Evolutionary conservation across 2,329 filamentous ascomycete genomes (phyloP).

Genomic region (Penicillium oxalicum): DNA sequence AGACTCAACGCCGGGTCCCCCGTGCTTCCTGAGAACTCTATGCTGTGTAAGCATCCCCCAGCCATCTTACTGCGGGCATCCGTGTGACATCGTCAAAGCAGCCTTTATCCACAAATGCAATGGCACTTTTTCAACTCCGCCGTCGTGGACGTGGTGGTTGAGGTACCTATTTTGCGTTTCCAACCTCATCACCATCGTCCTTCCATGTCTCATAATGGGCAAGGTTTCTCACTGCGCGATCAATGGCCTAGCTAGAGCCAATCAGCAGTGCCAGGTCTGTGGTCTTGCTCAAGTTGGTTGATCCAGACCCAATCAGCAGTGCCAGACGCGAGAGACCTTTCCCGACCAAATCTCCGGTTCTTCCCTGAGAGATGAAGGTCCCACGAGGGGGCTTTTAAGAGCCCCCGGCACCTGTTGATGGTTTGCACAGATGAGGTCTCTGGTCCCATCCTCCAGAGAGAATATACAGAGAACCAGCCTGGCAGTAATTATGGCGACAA

Average conservation of each 20-base stretch:
- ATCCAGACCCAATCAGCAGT: slow-evolving; percentile 2
- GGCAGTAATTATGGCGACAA: too few relatives aligned
- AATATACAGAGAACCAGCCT: too few relatives aligned
- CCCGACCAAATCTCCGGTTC: slow-evolving; percentile 6
- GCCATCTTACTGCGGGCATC: slow-evolving; percentile 4
- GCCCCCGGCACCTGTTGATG: not conserved
- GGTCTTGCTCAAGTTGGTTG: slow-evolving; percentile 1
- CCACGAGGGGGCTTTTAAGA: slow-evolving; percentile 2
- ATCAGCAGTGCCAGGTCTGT: slow-evolving; percentile 1
- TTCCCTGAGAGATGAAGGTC: slow-evolving; percentile 1
- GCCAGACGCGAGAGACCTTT: not conserved
- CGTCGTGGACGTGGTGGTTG: too few relatives aligned
- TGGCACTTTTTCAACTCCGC: not conserved
- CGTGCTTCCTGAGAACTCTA: slow-evolving; percentile 7
- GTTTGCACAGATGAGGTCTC: not conserved
- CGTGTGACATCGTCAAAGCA: not conserved
- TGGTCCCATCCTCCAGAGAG: too few relatives aligned
- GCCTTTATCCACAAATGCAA: not conserved
- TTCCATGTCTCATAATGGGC: not conserved
- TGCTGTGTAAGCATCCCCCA: slow-evolving; percentile 9
- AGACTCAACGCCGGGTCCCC: not conserved
- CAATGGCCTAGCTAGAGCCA: not conserved
- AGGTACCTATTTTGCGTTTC: too few relatives aligned
- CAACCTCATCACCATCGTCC: not conserved
- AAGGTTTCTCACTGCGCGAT: slow-evolving; percentile 4